Base-by-base conservation (phyloP, 1,139 yeast genomes). In the Blastobotrys persicus region DNA sequence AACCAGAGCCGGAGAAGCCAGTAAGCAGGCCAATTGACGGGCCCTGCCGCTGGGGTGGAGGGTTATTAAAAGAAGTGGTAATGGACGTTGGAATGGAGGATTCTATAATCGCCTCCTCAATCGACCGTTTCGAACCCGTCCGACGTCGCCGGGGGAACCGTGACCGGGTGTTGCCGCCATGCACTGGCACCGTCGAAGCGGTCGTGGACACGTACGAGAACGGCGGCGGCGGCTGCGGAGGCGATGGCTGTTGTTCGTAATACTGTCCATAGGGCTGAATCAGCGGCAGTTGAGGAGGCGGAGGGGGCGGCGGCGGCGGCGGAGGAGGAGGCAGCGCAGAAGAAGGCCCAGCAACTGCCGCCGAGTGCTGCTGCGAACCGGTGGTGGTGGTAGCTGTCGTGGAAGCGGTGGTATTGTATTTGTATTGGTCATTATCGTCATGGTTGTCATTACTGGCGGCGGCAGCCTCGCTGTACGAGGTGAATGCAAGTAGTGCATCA, bases 81-180 rank as follows among this genome's bases (percentile, higher is more conserved):
- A 55, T 55, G 19, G 48, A 57, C 7, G 63, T 58, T 9, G 64
- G 63, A 9, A 56, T 54, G n/a, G 57, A 52, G 18, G 63, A 55
- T 31, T 59, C 64, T 26, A 60, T 42, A 32, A 63, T 59, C 54
- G 59, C 58, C 31, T 63, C 67, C 41, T 63, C 67, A 16, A 63
- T 45, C 5, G 65, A 59, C 17, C 66, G 56, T 44, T 63, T 63
- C 3, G 65, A 58, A 31, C 62, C 59, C 9, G 64, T 61, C 12
- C 60, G 51, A 33, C 65, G 49, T 32, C 65, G 46, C 23, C 62
- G 50, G 12, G 49, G 53, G 18, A 51, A 48, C 20, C 53, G 44
- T 12, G 55, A 40, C 39, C 51, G 45, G 32, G 53, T 41, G 28
- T 44, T 33, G 14, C 50, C 49, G 33, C 48, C 46, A 39, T 52